These are phyloP conservation scores for Globisporangium heterothallicum DNA, from an alignment of 352 stramenopile species.

Conservation along the genomic window DNA sequence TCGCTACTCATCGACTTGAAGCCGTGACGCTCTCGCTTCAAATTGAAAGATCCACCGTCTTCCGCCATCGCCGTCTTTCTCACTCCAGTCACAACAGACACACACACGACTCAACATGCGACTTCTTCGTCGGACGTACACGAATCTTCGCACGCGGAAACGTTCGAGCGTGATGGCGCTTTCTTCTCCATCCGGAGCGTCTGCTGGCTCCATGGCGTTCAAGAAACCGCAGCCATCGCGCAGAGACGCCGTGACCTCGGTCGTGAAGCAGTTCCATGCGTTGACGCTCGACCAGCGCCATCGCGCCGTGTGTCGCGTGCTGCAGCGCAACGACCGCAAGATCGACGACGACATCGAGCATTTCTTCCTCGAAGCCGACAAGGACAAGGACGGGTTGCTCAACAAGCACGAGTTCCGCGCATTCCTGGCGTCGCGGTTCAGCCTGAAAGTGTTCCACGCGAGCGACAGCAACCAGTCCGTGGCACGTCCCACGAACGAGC, in stretches of 20 bases:
- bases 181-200: not conserved
- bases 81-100: not conserved
- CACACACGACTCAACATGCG: conserved; percentile 12
- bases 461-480: conserved; percentile 28
- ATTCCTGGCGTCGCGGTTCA: conserved; percentile 63
- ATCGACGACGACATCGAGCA: conserved; percentile 58
- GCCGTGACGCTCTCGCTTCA: too few species aligned
- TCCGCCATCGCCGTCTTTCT: not conserved
- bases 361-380: conserved; percentile 64
- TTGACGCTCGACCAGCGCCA: conserved; percentile 55
- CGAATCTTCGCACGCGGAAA: conserved; percentile 12
- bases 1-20: too few species aligned
- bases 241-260: conserved; percentile 26
- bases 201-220: not conserved
- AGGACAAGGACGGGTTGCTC: conserved; percentile 58
- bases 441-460: conserved; percentile 39
- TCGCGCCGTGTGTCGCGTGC: conserved; percentile 41
- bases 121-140: conserved; percentile 13
- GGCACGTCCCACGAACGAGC: conserved; percentile 41
- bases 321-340: conserved; percentile 26
- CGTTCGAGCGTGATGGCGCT: not conserved
- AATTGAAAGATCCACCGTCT: not conserved
- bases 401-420: conserved; percentile 62
- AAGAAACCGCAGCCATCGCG: conserved; percentile 15
- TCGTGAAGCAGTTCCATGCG: conserved; percentile 59